Base-by-base conservation (phyloP, 805 yeast genomes). In the Cyberlindnera xylosilytica region DNA sequence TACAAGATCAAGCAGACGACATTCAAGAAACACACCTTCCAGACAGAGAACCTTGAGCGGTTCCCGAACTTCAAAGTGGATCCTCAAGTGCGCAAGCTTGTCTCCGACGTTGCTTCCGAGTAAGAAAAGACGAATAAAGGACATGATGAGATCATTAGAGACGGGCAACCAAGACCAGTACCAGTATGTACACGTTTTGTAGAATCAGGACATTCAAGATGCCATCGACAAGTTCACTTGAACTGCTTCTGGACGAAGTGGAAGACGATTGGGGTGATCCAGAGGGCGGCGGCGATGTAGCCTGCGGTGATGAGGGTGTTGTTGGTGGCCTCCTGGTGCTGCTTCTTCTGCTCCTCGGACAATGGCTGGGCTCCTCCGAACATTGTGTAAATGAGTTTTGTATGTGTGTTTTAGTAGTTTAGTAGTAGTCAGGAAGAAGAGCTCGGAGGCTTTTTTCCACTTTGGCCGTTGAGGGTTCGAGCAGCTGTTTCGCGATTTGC, bases 281-380 rank as follows among this genome's bases (percentile, higher is more conserved):
- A 84, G 57, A 84, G 72, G 18, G 80, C 79, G 47, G 81, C 76
- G 37, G 87, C 87, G 46, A 82, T 66, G 50, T 73, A 62, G 35
- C 78, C 80, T 19, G 90, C 87, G 36, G 72, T 66, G 53, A 66
- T 68, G 53, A 84, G 64, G 37, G 87, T 82, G 48, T 72, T 70
- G 56, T 71, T 68, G 40, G 87, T 79, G 53, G 72, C 74, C 56
- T 76, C 72, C 63, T 82, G 81, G 60, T 81, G 88, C 43, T 73
- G 60, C 59, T 74, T 80, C 69, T 77, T 81, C 64, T 81, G 81
- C 55, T 80, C 86, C 57, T 81, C 87, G 52, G 75, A 68, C 51
- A 70, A 69, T 56, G 77, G 75, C 54, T 78, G 83, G 51, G 80
- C 72, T 51, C 73, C 65, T 38, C 74, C 75, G 57, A 68, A 70